Percentiles rank a stretch among this genome's conserved stretches.
Conservation (phyloP, 495 filamentous ascomycete species). For the Aspergillus kassunensis region DNA sequence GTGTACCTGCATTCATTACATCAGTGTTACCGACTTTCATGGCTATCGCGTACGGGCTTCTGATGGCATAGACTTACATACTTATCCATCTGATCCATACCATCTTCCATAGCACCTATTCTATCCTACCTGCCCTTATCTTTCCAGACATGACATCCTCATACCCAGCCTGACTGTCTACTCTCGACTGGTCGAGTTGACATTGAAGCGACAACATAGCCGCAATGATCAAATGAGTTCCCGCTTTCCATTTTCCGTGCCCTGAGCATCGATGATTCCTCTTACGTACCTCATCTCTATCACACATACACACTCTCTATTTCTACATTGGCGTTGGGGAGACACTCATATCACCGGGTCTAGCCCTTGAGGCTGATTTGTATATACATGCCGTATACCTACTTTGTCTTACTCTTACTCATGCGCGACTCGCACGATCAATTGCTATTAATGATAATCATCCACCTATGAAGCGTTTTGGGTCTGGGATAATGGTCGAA, state of each 20-base stretch:
- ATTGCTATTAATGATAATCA: constrained; percentile 1
- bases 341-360: not conserved
- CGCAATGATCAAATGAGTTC: constrained; percentile 2
- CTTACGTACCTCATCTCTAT: no score
- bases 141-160: not conserved
- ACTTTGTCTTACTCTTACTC: not conserved
- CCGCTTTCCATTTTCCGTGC: not conserved
- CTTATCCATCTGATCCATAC: not conserved
- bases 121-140: not conserved
- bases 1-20: constrained; percentile 3
- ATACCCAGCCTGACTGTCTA: not conserved
- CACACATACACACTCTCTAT: no score
- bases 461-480: not conserved
- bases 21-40: constrained; percentile 24
- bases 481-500: no score
- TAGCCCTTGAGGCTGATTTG: not conserved
- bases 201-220: not conserved
- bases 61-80: constrained; percentile 24
- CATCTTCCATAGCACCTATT: no score
- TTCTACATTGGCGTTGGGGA: constrained; percentile 1
- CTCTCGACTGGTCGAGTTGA: not conserved
- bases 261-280: not conserved
- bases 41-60: constrained; percentile 17
- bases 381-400: constrained; percentile 3
- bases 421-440: not conserved